A percentile compares a stretch with the other conserved stretches of the same genome.
These are phyloP conservation scores for Coniferiporia sulphurascens DNA, from an alignment of 1,284 basidiomycete species.

Conservation along the genomic window DNA sequence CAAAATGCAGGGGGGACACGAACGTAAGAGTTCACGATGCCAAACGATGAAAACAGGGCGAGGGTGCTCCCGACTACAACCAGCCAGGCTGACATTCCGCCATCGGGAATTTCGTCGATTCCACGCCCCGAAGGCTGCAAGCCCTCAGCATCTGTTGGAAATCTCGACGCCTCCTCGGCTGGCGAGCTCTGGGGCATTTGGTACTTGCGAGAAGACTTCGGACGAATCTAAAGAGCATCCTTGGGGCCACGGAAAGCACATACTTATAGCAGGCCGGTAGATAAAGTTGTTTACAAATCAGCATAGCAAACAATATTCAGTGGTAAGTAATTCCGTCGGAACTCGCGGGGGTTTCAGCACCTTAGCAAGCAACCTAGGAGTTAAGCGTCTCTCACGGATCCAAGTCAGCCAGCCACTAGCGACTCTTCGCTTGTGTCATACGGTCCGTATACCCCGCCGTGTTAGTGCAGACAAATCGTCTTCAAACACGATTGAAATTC, in stretches of 20 bases:
- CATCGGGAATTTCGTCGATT: conserved; percentile 23
- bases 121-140: background rate
- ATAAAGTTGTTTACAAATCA: background rate
- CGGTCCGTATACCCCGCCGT: no score
- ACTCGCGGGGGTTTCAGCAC: no score
- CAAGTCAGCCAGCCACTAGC: no score
- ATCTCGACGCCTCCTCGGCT: background rate
- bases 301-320: background rate
- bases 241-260: background rate
- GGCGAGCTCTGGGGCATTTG: background rate
- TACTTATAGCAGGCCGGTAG: background rate
- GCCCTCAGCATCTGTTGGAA: background rate
- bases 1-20: conserved; percentile 17
- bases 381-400: no score
- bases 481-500: background rate
- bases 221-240: background rate
- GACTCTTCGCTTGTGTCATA: no score
- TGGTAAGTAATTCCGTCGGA: no score
- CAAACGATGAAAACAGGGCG: conserved; percentile 35
- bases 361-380: no score
- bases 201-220: no score
- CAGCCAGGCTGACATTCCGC: conserved; percentile 32
- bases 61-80: conserved; percentile 33
- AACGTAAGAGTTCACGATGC: conserved; percentile 35
- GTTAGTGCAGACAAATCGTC: no score